These are phyloP conservation scores for Xylaria sp. DNA, from an alignment of 2,329 filamentous ascomycete species.

Conservation along the genomic window DNA sequence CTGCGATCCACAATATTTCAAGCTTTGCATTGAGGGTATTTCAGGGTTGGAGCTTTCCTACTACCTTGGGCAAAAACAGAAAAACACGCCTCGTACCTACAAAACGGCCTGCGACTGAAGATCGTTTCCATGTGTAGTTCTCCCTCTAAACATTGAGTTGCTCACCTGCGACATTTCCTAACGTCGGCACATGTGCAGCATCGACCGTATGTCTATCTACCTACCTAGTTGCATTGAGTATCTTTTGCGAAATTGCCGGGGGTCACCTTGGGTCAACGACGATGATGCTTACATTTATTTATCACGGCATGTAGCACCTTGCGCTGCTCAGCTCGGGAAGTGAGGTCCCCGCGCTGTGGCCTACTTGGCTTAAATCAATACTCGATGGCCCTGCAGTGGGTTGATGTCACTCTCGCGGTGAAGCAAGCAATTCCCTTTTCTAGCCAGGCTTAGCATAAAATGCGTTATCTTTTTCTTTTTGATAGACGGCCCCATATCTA, in stretches of 20 bases:
- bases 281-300: background rate
- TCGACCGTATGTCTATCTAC: background rate
- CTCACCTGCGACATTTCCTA: background rate
- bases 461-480: constrained; percentile 19
- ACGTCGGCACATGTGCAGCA: constrained; percentile 4
- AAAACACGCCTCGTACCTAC: background rate
- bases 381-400: constrained; percentile 24
- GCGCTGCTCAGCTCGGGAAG: constrained; percentile 20
- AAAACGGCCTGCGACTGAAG: background rate
- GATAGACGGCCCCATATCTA: background rate
- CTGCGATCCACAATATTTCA: constrained; percentile 12
- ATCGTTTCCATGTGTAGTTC: constrained; percentile 11
- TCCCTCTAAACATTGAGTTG: background rate
- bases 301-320: constrained; percentile 2
- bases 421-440: constrained; percentile 5
- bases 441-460: constrained; percentile 6
- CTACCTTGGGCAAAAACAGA: background rate
- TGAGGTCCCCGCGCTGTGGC: constrained; percentile 10
- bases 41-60: background rate
- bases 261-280: background rate
- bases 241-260: background rate
- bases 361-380: constrained; percentile 11
- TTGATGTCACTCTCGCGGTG: constrained; percentile 23
- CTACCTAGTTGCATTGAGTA: background rate
- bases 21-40: background rate